Conservation (phyloP, 345 rosid genomes). For the Geranium brycei region DNA sequence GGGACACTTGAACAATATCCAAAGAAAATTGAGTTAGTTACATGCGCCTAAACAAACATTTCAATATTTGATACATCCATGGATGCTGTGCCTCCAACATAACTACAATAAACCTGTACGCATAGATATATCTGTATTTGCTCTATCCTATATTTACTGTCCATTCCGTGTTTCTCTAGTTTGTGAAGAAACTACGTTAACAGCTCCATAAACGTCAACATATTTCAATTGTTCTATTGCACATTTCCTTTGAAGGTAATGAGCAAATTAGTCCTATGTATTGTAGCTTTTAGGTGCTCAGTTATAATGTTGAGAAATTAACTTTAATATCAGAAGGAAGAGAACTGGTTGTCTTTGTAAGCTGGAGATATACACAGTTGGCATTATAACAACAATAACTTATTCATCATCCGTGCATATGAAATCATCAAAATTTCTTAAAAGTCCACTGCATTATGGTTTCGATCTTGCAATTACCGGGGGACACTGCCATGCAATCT, state of each 20-base stretch:
- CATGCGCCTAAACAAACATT: background rate
- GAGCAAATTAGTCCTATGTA: background rate
- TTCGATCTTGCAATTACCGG: background rate
- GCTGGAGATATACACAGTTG: background rate
- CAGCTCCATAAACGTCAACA: background rate
- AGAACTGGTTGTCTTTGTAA: background rate
- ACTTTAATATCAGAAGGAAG: background rate
- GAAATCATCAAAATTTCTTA: background rate
- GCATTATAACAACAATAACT: background rate
- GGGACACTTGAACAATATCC: no score
- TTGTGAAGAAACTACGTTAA: background rate
- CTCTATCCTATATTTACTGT: background rate
- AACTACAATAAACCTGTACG: background rate
- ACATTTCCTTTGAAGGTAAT: background rate
- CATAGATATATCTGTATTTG: background rate
- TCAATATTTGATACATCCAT: background rate
- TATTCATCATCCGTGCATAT: background rate
- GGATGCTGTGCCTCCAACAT: background rate
- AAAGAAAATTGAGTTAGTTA: background rate
- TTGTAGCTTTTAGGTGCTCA: background rate
- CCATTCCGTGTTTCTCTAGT: background rate
- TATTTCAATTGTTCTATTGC: background rate
- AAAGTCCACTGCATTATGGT: background rate
- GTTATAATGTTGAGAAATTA: background rate
- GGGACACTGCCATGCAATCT: no score